Base-by-base conservation (phyloP, 208 protist genomes). In the Entamoeba moshkovskii region DNA sequence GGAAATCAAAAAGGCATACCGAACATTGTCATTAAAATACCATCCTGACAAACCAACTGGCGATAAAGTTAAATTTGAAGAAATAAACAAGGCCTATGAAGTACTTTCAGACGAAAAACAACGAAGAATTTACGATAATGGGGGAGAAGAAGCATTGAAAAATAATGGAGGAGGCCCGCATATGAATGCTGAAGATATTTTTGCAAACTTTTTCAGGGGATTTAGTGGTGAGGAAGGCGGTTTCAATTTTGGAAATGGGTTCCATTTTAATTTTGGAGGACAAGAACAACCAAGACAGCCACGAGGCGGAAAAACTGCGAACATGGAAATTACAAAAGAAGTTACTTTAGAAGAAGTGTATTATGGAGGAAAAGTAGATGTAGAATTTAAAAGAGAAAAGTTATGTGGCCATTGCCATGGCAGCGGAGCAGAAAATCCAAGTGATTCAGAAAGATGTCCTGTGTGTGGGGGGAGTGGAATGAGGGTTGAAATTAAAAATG, bases 71-170 rank as follows among this genome's bases (percentile, higher is more conserved):
- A 59, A 94, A 1, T 94, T 59, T 42, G 59, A 52, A 33, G 46
- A 94, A 8, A 94, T 94, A 1, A n/a, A 48, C 3, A 13, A 42
- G 2, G 93, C 93, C 45, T 91, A 94, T 94, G 93, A 94, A 94
- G 93, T 94, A 3, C 47, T 94, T n/a, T 94, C 93, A 4, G 52
- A 94, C 29, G 25, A 94, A 44, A 33, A 47, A 92, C 29, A 91
- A 38, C 2, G 93, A 16, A 33, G 13, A 47, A 66, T 94, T 11
- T 94, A 94, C 66, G 93, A 94, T 29, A 13, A 38, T 33, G n/a
- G 42, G 0, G 93, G 93, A 46, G 92, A 94, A 73, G 93, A 85
- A 38, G 93, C 47, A 15, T 59, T 94, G 33, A 66, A 94, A 22
- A 73, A 73, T 73, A 49, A 49, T 49, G 59, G 59, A 38, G 59